Evolutionary conservation across 208 protist genomes (phyloP), one percentile per base, ranked within the genome.

Genomic region (Wallacemonas sp.): DNA sequence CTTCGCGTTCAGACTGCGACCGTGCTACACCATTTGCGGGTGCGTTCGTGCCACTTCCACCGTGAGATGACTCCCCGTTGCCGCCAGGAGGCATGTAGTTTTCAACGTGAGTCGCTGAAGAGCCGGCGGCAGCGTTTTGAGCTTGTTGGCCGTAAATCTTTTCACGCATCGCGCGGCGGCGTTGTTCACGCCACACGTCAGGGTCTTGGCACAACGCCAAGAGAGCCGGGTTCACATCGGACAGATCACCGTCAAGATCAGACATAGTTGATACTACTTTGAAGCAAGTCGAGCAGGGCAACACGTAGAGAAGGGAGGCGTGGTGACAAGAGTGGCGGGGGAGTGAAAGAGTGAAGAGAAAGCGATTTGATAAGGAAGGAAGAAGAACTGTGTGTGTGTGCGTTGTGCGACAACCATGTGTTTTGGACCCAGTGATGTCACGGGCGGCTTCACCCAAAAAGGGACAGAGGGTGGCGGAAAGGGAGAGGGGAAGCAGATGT

Each of bases 141-240:
- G 22, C 6, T 6, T 17, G 46, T 19, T 39, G 33, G 15, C 80
- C 75, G 62, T 90, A 94, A 17, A 94, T 88, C 28, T 83, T 83
- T 39, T 72, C 77, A 33, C 74, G 82, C 69, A 94, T 84, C 19
- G 85, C 83, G 2, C 73, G 72, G 9, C 83, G 77, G 1, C 88
- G 83, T 75, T 94, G 82, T 70, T 94, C 83, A 15, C 81, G 77
- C 86, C 88, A 94, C 5, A 68, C 76, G 33, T 82, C 71, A 11
- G 88, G 66, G 60, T 92, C 79, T 19, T 79, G 84, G 58, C 72
- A 72, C 45, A 94, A 68, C 59, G 77, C 75, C 54, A 94, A 66
- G 26, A 94, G 62, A 9, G 70, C 75, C 19, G 85, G 85, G 33
- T 94, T 89, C 0, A 94, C 88, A 34, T 92, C 67, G 21, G 66